Evolutionary conservation across 176 grass and related monocot genomes (phyloP).

Genomic region (Zea mays): DNA sequence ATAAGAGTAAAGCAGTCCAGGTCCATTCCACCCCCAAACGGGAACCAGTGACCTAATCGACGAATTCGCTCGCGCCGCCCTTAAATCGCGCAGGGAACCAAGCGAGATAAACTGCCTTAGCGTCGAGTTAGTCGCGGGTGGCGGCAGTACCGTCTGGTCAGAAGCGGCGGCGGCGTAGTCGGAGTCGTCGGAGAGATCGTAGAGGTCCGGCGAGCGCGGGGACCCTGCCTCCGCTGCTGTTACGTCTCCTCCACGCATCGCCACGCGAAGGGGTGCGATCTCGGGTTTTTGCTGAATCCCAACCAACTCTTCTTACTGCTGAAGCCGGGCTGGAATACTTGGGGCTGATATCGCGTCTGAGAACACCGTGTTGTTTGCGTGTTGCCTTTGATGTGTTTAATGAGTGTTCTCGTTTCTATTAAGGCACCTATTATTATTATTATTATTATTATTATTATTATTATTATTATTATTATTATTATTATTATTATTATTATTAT

Average conservation of each 20-base stretch:
- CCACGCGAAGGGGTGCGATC: slow-evolving; percentile 18
- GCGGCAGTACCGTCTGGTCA: slow-evolving; percentile 31
- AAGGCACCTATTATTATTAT: background rate
- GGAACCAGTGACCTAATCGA: slow-evolving; percentile 27
- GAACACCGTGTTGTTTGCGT: background rate
- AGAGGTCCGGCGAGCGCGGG: slow-evolving; percentile 56
- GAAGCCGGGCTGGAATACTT: slow-evolving; percentile 9
- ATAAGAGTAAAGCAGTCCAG: slow-evolving; percentile 10
- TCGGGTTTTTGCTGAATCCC: slow-evolving; percentile 29
- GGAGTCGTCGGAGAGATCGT: slow-evolving; percentile 94
- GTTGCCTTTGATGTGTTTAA: background rate
- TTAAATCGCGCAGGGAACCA: background rate
- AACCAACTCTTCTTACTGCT: slow-evolving; percentile 27
- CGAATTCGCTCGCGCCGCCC: background rate
- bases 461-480: too few relatives aligned
- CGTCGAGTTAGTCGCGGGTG: background rate
- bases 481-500: too few relatives aligned
- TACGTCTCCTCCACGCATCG: slow-evolving; percentile 45
- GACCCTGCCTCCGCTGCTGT: slow-evolving; percentile 41
- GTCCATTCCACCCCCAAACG: background rate
- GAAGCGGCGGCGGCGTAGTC: slow-evolving; percentile 62
- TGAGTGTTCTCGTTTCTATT: background rate
- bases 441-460: too few relatives aligned
- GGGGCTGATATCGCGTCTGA: background rate
- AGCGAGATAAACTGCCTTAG: background rate